Base-by-base conservation (phyloP, 768 basidiomycete genomes). In the Boletus rubescentipes region DNA sequence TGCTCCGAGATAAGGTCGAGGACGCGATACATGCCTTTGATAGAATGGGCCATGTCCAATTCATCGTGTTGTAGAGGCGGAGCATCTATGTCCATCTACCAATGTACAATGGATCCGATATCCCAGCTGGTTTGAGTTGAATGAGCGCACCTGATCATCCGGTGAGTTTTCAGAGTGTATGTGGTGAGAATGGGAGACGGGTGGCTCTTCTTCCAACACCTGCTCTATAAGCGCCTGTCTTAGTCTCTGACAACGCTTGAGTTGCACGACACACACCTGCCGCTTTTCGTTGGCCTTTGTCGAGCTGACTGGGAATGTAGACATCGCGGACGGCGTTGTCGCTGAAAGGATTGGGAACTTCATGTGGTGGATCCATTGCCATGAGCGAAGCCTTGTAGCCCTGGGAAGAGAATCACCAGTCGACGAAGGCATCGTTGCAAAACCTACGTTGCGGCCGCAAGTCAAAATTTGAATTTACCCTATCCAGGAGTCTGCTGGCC, bases 1-100 rank as follows among this genome's bases (percentile, higher is more conserved):
- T 74, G 69, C 53, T 84, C 83, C 12, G 66, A 74, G 55, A 83
- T 77, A 12, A 84, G 68, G 46, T 84, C 82, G 5, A 84, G 68
- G 32, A 84, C n/a, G n/a, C n/a, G n/a, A n/a, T n/a, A n/a, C n/a
- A n/a, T n/a, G n/a, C n/a, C n/a, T n/a, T n/a, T n/a, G n/a, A n/a
- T n/a, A n/a, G n/a, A n/a, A n/a, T n/a, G n/a, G n/a, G n/a, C n/a
- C n/a, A n/a, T n/a, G n/a, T n/a, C n/a, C n/a, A n/a, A n/a, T n/a
- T n/a, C n/a, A n/a, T n/a, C n/a, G n/a, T n/a, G 48, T 31, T 55
- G 54, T 1, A 32, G 49, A 20, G 39, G 44, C 0, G 23, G 40
- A 14, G 4, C 6, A 10, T 66, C 59, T 12, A 58, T 20, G 32
- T 59, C 59, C 55, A 61, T 68, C 67, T 70, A 44, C 16, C 26